A percentile compares a stretch with the other conserved stretches of the same genome.
These are phyloP conservation scores for Litsea cubeba DNA, from an alignment of 164 flowering plant genomes.

Conservation along the genomic window DNA sequence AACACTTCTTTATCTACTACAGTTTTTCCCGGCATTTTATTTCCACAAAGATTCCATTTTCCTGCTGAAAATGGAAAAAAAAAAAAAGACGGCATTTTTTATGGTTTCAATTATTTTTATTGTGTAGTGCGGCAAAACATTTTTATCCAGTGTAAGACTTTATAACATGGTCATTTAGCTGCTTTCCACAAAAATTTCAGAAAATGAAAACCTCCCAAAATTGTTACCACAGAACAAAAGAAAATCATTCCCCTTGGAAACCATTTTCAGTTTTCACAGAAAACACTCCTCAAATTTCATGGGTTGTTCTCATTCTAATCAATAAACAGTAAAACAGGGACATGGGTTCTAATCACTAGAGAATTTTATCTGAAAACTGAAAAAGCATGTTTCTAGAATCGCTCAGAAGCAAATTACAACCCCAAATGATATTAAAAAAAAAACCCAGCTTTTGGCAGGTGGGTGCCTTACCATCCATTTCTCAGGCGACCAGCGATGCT, in stretches of 20 bases:
- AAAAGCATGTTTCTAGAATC: not conserved
- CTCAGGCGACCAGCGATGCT: conserved; percentile 68
- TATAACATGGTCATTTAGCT: too few species aligned
- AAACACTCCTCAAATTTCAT: not conserved
- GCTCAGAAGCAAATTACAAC: not conserved
- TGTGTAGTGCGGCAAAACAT: too few species aligned
- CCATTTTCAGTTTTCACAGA: too few species aligned
- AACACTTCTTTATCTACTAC: too few species aligned
- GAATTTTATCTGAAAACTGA: not conserved
- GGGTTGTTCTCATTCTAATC: not conserved
- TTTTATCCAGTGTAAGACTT: too few species aligned
- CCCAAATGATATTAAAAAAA: not conserved
- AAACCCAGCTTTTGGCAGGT: not conserved
- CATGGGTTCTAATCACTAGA: not conserved
- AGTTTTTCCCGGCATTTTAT: too few species aligned
- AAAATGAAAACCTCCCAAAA: not conserved
- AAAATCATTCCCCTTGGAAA: not conserved
- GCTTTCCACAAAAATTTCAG: too few species aligned
- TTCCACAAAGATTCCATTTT: too few species aligned
- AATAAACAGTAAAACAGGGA: not conserved
- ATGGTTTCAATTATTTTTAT: too few species aligned
- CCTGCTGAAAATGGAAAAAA: too few species aligned
- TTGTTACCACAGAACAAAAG: not conserved
- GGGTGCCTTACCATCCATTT: conserved; percentile 56
- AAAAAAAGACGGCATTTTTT: too few species aligned